Evolutionary conservation across 805 yeast genomes (phyloP), one percentile per base, ranked within the genome.

Genomic region (Lachancea meyersii): DNA sequence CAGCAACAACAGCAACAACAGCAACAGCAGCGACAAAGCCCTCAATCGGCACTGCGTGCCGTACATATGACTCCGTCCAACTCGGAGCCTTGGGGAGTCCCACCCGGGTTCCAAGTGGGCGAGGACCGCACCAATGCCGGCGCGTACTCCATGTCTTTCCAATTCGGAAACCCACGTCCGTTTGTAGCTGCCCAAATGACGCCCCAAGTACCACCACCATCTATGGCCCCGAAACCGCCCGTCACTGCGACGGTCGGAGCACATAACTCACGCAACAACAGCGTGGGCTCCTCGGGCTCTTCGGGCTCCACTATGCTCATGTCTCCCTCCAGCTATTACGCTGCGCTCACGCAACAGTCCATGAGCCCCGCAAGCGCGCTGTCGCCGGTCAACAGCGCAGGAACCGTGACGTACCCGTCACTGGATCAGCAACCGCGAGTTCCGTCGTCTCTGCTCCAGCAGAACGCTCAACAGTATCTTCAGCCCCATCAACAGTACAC

Each of bases 401-500:
- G 48, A 37, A 36, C 46, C 30, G 22, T 38, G 5, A 27, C 27
- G 13, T 44, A 36, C 14, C 40, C 34, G 24, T 23, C 20, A 2
- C 21, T 41, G 5, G 31, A 26, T 13, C 43, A 28, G 10, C 48
- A 48, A 35, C 27, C 17, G 18, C 41, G 31, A 16, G 17, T 19
- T 20, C 14, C 6, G 19, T n/a, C 6, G 19, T 35, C 17, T 11
- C 35, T 27, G 18, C 13, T 16, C 18, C 32, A 30, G 6, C 32
- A 30, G 14, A 30, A 13, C 14, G 19, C 32, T 31, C 45, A 37
- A 26, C 46, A 38, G 17, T 50, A 35, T 28, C 44, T 34, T 18
- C 48, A 41, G 34, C 48, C 39, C 26, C 48, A 45, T 24, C 48
- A 42, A 33, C 50, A 41, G n/a, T 48, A 37, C 27, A 33, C 80